Evolutionary conservation across 2,329 filamentous ascomycete genomes (phyloP), one percentile per base, ranked within the genome.

Genomic region (Cordyceps javanica): DNA sequence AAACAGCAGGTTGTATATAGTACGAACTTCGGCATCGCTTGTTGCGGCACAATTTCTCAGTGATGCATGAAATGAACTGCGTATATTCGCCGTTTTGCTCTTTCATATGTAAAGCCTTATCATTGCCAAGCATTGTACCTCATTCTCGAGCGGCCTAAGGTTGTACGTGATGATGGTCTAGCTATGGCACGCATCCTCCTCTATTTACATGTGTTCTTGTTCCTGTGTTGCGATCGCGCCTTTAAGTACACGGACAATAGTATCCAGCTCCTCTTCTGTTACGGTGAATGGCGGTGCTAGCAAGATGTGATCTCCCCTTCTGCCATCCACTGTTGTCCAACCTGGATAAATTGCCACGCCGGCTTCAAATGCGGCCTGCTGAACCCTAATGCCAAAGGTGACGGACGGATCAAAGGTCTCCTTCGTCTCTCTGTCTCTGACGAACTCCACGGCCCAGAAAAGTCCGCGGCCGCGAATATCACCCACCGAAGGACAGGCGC

Each of bases 271-370:
- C 13, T 62, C 63, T 9, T 62, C 59, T 1, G 78, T 83, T 23
- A 86, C 76, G 45, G 82, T 90, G 70, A 85, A 90, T 1, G 88
- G 79, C 5, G 89, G 89, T 1, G 87, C 81, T 11, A 92, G 65
- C 26, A 91, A 76, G 36, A 90, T 73, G 68, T 90, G 86, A 65
- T 92, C 89, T 10, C 88, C 88, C 1, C 67, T 67, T 1, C 80
- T 75, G 45, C 89, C 77, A 62, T 79, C 84, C 0, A 75, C 81
- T 0, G 83, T 83, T 1, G 87, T 87, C 0, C 73, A 72, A 0
- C 85, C 86, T 1, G 83, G 83, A 66, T 90, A 90, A 3, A 90
- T 66, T 8, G 71, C 69, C n/a, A 80, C 64, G 0, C 69, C 67
- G 14, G 66, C 41, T 11, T 65, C 58, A 23, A 72, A 69, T 0